Evolutionary conservation across 768 basidiomycete species (phyloP).

Genomic region (Basidioascus undulatus): DNA sequence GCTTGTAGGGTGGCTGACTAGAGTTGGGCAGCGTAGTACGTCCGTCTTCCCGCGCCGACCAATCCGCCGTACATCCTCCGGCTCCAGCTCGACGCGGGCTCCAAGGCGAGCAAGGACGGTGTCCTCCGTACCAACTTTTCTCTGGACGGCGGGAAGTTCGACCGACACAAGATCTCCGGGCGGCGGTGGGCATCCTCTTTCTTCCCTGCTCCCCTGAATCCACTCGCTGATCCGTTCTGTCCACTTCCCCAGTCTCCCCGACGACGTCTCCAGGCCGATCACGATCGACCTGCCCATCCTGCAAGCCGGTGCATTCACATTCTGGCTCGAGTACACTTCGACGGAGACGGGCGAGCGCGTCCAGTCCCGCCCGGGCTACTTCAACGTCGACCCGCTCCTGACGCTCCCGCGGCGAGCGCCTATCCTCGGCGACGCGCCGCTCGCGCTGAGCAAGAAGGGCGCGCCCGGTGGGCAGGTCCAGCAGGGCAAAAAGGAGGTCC

Average conservation of each 20-base stretch:
- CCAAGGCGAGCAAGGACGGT: conserved; percentile 69
- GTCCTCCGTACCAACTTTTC: conserved; percentile 93
- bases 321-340: conserved; percentile 64
- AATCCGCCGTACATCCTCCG: conserved; percentile 61
- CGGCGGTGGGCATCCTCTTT: conserved; percentile 33
- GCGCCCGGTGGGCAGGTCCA: conserved; percentile 26
- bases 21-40: conserved; percentile 37
- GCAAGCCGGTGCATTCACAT: conserved; percentile 84
- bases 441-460: conserved; percentile 15
- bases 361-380: conserved; percentile 65
- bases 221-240: conserved; percentile 2
- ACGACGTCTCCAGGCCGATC: conserved; percentile 69
- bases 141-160: conserved; percentile 67
- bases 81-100: conserved; percentile 75
- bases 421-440: conserved; percentile 31
- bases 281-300: conserved; percentile 88
- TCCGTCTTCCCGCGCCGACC: conserved; percentile 78
- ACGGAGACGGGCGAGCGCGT: conserved; percentile 29
- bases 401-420: conserved; percentile 43
- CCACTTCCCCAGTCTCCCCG: conserved; percentile 36
- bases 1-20: no score
- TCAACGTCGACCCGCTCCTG: conserved; percentile 85
- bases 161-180: conserved; percentile 45
- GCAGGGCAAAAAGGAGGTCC: conserved; percentile 24
- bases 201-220: conserved; percentile 9